These are phyloP conservation scores for Penicillium samsonianum DNA, from an alignment of 495 filamentous ascomycete species.

Conservation along the genomic window DNA sequence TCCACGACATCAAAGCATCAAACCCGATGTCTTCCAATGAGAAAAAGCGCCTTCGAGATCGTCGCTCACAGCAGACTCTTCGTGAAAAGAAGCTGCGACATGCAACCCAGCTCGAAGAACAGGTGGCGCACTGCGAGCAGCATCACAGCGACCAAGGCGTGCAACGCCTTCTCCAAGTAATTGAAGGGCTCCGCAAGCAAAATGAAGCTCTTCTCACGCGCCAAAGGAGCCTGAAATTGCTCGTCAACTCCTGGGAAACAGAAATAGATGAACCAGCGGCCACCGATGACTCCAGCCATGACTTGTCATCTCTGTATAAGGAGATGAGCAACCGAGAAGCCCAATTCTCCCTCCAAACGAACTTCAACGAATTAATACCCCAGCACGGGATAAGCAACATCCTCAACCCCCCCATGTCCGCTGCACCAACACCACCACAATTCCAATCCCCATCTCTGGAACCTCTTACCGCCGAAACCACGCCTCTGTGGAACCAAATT, in stretches of 20 bases:
- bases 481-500: constrained; percentile 21
- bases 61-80: constrained; percentile 32
- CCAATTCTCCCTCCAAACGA: neutral
- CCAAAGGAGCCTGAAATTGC: constrained; percentile 16
- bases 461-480: neutral
- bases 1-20: neutral
- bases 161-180: constrained; percentile 22
- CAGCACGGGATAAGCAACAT: neutral
- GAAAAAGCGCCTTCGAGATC: constrained; percentile 33
- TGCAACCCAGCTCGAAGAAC: constrained; percentile 22
- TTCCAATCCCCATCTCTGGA: neutral
- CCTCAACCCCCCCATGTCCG: neutral
- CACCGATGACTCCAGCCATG: neutral
- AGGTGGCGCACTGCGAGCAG: constrained; percentile 27
- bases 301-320: constrained; percentile 1
- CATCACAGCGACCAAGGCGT: constrained; percentile 25
- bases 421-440: neutral
- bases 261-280: neutral
- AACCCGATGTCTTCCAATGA: constrained; percentile 18
- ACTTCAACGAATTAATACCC: neutral
- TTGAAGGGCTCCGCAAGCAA: constrained; percentile 25
- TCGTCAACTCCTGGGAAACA: constrained; percentile 28
- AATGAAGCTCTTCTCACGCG: constrained; percentile 26
- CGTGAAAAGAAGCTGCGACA: constrained; percentile 30
- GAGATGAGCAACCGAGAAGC: neutral